phyloP scores from a whole-genome alignment of 2,329 filamentous ascomycete genomes.

The Zymoseptoria ardabiliae region DNA sequence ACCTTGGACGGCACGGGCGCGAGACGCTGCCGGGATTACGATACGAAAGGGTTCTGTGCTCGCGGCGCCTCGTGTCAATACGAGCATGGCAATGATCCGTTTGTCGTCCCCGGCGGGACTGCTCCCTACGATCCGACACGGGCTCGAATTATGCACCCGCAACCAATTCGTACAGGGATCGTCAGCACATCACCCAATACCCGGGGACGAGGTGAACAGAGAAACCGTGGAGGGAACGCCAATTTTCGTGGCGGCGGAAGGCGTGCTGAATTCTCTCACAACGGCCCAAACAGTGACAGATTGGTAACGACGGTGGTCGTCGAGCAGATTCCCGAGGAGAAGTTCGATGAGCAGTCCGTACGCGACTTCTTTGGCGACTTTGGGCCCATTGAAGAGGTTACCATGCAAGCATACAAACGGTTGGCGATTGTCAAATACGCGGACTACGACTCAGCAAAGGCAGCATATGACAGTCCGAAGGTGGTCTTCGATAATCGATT shows the following conservation, averaged over 20 bases:
- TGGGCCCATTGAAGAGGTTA: constrained; percentile 56
- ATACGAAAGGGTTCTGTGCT: constrained; percentile 64
- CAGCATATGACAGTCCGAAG: constrained; percentile 69
- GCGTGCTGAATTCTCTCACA: constrained; percentile 56
- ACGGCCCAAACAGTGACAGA: constrained; percentile 56
- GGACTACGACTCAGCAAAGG: constrained; percentile 57
- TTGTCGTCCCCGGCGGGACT: constrained; percentile 37
- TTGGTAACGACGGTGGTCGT: constrained; percentile 64
- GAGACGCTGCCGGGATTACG: constrained; percentile 60
- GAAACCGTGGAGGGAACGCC: constrained; percentile 28
- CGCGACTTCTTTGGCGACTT: constrained; percentile 65
- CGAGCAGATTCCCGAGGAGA: constrained; percentile 68
- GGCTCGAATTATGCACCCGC: constrained; percentile 33
- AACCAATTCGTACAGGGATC: constrained; percentile 17
- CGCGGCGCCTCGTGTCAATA: constrained; percentile 60
- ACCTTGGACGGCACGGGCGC: constrained; percentile 13
- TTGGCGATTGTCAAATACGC: constrained; percentile 65
- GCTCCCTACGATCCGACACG: constrained; percentile 55
- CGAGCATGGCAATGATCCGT: constrained; percentile 55
- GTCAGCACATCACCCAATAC: constrained; percentile 24
- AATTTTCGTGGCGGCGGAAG: constrained; percentile 29
- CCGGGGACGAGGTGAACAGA: constrained; percentile 32
- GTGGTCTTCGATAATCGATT: constrained; percentile 80
- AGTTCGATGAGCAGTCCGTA: constrained; percentile 58
- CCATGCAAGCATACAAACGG: constrained; percentile 58